Evolutionary conservation across 2,329 filamentous ascomycete genomes (phyloP), one percentile per base, ranked within the genome.

Genomic region (Endothia cerciana): DNA sequence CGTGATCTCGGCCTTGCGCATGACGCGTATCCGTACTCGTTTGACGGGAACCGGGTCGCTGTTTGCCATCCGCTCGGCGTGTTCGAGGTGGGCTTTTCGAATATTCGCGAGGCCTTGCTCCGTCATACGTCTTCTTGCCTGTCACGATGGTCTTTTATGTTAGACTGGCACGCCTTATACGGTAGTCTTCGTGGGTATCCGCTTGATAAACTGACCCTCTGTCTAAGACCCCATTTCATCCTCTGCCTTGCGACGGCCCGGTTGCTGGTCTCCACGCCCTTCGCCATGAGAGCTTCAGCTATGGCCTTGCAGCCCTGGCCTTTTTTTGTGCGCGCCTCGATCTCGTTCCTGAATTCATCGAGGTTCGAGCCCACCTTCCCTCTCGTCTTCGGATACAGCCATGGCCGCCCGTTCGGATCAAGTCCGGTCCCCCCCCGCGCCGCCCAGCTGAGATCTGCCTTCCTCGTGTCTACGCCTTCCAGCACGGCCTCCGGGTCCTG

Each of bases 1-100:
- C n/a, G 49, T 56, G 49, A 68, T 63, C 55, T 68, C 66, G 28
- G 66, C 63, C 41, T 65, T 63, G 40, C 63, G 66, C 63, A 65
- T 56, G 10, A 63, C 60, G 25, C 60, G 60, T 11, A 65, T 43
- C 5, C 66, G 63, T n/a, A 58, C 63, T 17, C 56, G 33, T 25
- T 58, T 57, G n/a, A 40, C 33, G 28, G 63, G 63, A 30, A 57
- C 47, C 4, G 55, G 66, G 47, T 57, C 56, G 40, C 41, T 63
- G 56, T 60, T 63, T 30, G 66, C 49, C 22, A 53, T 40, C 10
- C 63, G 60, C 41, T 63, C 55, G 19, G 59, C 56, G 15, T 55
- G 55, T 1, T 68, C 66, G 43, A 62, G 40, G 36, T 65, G 63
- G 55, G 63, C 63, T 8, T 61, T 68, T 1, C 60, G 43, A 55